Base-by-base conservation (phyloP, 106 monocot genomes). In the Xerophyta viscosa region DNA sequence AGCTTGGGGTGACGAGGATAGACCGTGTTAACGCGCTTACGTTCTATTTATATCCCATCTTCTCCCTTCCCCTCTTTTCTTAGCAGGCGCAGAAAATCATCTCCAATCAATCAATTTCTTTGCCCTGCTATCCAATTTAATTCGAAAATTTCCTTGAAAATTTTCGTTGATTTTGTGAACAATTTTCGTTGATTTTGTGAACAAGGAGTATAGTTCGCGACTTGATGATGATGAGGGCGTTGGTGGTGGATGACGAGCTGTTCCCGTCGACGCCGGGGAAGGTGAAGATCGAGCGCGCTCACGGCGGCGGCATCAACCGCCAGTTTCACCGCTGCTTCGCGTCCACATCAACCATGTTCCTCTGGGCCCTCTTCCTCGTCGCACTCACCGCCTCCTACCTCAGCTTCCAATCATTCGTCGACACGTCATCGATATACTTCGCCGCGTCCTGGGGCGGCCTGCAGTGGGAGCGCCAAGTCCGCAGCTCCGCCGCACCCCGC, bases 311-410 rank as follows among this genome's bases (percentile, higher is more conserved):
- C 46, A 46, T 72, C 18, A 54, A 41, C 33, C 67, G 74, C 4
- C 74, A 68, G 54, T 63, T 68, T 36, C 39, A 63, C 42, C 74
- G 74, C 14, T 75, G 67, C 74, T 75, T 75, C 74, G 62, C 75
- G 12, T 75, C 68, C 27, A 68, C 74, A 15, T 15, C 31, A 52
- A 75, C 62, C 29, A 68, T 75, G 61, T 63, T 75, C 46, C 46
- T 75, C 6, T 75, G 74, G 74, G 63, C 57, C 21, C 41, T 67
- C 23, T 68, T 67, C 51, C 52, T 67, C 19, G 47, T 63, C 20
- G 68, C 68, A 21, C 63, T 63, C 52, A 68, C 68, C 6, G 51
- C 58, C 11, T 75, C 75, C 27, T 75, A 61, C 67, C 56, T 66
- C 61, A 51, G 50, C 60, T 66, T 66, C 52, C 65, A 66, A 12